A percentile compares a stretch with the other conserved stretches of the same genome.
phyloP scores from a whole-genome alignment of 225 moss, liverwort and hornwort species.

The Neckera pumila region DNA sequence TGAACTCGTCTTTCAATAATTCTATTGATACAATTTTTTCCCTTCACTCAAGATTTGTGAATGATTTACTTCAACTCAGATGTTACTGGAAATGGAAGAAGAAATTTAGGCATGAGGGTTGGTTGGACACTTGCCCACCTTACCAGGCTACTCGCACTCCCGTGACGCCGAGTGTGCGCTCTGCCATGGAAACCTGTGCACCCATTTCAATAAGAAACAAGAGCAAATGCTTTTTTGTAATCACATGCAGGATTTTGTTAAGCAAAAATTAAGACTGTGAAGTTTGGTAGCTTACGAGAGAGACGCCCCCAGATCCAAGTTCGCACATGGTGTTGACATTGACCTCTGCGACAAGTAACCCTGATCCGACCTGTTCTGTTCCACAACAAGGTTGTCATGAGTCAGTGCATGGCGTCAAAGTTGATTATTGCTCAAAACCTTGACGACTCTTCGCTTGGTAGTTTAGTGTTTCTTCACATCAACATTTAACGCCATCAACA shows the following conservation, averaged over 20 bases:
- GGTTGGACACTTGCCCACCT: constrained; percentile 31
- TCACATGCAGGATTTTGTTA: not conserved
- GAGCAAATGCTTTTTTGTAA: not conserved
- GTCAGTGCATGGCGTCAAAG: not conserved
- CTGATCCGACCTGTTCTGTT: constrained; percentile 78
- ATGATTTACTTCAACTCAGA: not conserved
- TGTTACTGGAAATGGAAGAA: not conserved
- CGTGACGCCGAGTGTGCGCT: constrained; percentile 61
- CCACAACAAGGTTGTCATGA: constrained; percentile 6
- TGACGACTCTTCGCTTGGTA: not conserved
- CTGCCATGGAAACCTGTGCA: constrained; percentile 88
- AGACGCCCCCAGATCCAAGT: constrained; percentile 90
- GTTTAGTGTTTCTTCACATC: not conserved
- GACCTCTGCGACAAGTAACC: constrained; percentile 85
- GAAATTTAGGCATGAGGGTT: not conserved
- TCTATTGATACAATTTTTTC: not conserved
- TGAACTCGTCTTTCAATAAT: not conserved
- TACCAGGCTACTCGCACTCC: constrained; percentile 95
- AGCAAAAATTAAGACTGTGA: not conserved
- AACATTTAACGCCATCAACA: not conserved
- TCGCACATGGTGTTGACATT: constrained; percentile 98
- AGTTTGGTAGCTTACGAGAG: constrained; percentile 44
- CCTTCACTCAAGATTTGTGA: not conserved
- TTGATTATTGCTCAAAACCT: not conserved
- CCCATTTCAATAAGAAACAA: not conserved